Percentiles rank a stretch among this genome's conserved stretches.
These are phyloP conservation scores for Cicer chorassanicum DNA, from an alignment of 306 rosid species.

Conservation along the genomic window DNA sequence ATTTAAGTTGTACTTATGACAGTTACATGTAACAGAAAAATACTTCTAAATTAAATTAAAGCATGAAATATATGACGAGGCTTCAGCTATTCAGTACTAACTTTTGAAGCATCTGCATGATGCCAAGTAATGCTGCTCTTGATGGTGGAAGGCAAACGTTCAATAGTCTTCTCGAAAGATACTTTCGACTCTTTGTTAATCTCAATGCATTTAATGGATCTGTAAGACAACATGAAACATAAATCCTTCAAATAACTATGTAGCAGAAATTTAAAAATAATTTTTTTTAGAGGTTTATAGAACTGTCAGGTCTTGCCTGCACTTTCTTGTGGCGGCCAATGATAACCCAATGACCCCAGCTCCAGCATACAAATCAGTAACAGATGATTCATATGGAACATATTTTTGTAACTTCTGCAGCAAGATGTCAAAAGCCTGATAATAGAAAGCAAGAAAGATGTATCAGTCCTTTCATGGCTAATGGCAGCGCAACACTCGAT, in stretches of 20 bases:
- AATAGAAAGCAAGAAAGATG: slow-evolving; percentile 31
- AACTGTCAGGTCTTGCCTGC: slow-evolving; percentile 76
- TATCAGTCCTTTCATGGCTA: slow-evolving; percentile 21
- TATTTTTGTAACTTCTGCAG: slow-evolving; percentile 86
- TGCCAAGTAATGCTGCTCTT: slow-evolving; percentile 91
- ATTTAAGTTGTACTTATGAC: neutral
- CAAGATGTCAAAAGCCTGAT: slow-evolving; percentile 85
- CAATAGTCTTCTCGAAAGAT: slow-evolving; percentile 89
- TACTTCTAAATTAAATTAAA: slow-evolving; percentile 33
- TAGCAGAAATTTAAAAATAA: slow-evolving; percentile 26
- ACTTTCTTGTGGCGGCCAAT: slow-evolving; percentile 84
- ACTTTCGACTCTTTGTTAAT: slow-evolving; percentile 86
- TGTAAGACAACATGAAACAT: slow-evolving; percentile 43
- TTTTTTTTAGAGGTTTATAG: slow-evolving; percentile 23
- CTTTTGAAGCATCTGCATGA: slow-evolving; percentile 89
- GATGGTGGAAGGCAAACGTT: slow-evolving; percentile 66
- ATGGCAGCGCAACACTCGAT: slow-evolving; percentile 3
- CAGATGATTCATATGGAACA: slow-evolving; percentile 87
- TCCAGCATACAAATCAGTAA: slow-evolving; percentile 94
- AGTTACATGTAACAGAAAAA: slow-evolving; percentile 5
- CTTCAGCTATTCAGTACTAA: slow-evolving; percentile 48
- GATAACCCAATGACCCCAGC: slow-evolving; percentile 96
- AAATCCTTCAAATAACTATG: slow-evolving; percentile 24
- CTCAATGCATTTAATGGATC: slow-evolving; percentile 93
- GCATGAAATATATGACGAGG: slow-evolving; percentile 35